Conservation (phyloP, 805 yeast species). For the Kodamaea leandrae region DNA sequence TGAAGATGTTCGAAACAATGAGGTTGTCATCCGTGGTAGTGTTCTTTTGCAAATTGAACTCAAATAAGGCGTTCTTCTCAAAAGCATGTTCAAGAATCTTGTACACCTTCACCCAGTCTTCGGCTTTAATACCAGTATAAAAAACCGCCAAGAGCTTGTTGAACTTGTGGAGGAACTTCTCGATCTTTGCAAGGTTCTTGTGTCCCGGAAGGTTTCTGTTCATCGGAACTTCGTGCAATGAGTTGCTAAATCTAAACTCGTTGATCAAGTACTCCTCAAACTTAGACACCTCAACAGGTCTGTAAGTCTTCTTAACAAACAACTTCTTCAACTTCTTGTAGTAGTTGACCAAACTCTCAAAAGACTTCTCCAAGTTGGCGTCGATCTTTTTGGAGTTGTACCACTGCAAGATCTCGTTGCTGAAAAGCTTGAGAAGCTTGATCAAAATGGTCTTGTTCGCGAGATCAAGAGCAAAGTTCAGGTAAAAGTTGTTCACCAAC, state of each 20-base stretch:
- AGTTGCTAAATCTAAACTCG: constrained; percentile 42
- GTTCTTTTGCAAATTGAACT: constrained; percentile 43
- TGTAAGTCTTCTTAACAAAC: constrained; percentile 67
- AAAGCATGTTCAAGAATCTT: constrained; percentile 72
- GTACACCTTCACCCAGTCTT: constrained; percentile 78
- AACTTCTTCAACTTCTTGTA: constrained; percentile 66
- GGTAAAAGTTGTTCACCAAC: constrained; percentile 68
- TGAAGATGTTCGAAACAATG: constrained; percentile 63
- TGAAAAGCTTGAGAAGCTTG: constrained; percentile 63
- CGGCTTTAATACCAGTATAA: constrained; percentile 53
- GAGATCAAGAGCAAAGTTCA: constrained; percentile 70
- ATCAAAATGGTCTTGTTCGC: constrained; percentile 57
- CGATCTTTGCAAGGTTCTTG: constrained; percentile 48
- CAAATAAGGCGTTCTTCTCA: constrained; percentile 57
- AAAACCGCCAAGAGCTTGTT: constrained; percentile 60
- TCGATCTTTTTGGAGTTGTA: constrained; percentile 43
- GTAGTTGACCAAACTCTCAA: constrained; percentile 41
- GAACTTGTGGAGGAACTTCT: constrained; percentile 58
- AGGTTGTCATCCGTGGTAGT: constrained; percentile 52
- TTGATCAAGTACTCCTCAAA: constrained; percentile 37
- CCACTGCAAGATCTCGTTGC: constrained; percentile 59
- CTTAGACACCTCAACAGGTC: constrained; percentile 49
- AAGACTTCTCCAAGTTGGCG: constrained; percentile 30
- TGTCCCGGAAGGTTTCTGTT: constrained; percentile 46
- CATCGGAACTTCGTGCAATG: constrained; percentile 45